Evolutionary conservation across 148 eudicot genomes (phyloP).

Genomic region (Silene uniflora): DNA sequence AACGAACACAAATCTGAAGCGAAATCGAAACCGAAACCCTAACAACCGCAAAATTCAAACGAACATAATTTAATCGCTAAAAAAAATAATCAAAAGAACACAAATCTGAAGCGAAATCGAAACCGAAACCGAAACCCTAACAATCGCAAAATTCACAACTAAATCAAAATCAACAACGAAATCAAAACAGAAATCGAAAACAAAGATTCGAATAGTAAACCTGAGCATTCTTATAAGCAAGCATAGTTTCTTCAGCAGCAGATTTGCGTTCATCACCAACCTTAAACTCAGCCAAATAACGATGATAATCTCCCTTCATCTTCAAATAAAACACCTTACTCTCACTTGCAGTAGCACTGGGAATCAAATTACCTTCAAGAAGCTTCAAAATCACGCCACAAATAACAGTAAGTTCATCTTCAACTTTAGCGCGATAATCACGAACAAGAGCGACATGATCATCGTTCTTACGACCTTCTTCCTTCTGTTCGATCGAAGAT

Average conservation of each 20-base stretch:
- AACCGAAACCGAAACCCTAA: background rate
- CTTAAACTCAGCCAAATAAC: constrained; percentile 56
- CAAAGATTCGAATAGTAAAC: constrained; percentile 7
- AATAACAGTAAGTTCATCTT: constrained; percentile 41
- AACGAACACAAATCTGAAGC: too few relatives aligned
- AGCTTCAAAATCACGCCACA: constrained; percentile 49
- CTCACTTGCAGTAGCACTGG: constrained; percentile 38
- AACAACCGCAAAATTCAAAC: background rate
- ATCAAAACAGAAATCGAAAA: background rate
- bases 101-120: too few relatives aligned
- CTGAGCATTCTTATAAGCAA: constrained; percentile 56
- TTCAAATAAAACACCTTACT: constrained; percentile 54
- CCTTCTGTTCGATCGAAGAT: constrained; percentile 50
- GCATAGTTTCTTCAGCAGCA: constrained; percentile 52
- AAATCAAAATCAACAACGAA: background rate
- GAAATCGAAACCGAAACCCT: background rate
- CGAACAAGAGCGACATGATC: background rate
- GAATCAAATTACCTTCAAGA: constrained; percentile 36
- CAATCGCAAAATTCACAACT: background rate
- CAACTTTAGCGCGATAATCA: constrained; percentile 38
- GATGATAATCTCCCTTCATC: constrained; percentile 64
- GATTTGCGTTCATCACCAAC: constrained; percentile 40
- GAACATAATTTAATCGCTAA: too few relatives aligned
- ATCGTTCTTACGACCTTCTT: constrained; percentile 26
- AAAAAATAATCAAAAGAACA: too few relatives aligned